phyloP scores from a whole-genome alignment of 2,329 filamentous ascomycete species.

The Achaetomium macrosporum region DNA sequence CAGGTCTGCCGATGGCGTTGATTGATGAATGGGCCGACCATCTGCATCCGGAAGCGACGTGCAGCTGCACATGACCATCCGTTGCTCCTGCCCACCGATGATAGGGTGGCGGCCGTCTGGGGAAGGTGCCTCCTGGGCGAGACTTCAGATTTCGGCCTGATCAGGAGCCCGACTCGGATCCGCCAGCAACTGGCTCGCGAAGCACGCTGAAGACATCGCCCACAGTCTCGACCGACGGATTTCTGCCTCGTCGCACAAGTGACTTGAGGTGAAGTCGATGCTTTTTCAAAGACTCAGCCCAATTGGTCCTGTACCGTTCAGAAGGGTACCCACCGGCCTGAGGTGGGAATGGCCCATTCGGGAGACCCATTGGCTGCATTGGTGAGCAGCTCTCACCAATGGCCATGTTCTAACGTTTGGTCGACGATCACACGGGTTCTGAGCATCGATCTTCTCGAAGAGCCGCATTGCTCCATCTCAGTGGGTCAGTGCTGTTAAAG shows the following conservation, averaged over 20 bases:
- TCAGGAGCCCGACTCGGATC: constrained; percentile 6
- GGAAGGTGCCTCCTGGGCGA: constrained; percentile 14
- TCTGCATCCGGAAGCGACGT: constrained; percentile 22
- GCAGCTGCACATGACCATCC: constrained; percentile 28
- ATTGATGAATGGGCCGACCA: constrained; percentile 23
- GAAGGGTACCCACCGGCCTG: constrained; percentile 19
- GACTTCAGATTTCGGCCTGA: constrained; percentile 14
- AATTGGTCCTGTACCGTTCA: constrained; percentile 20
- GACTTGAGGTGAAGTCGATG: constrained; percentile 13
- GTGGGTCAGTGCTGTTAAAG: constrained; percentile 9
- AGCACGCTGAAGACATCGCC: neutral
- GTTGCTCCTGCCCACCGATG: constrained; percentile 17
- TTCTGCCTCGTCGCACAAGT: constrained; percentile 9
- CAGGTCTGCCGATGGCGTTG: constrained; percentile 12
- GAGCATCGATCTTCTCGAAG: constrained; percentile 21
- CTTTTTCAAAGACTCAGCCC: constrained; percentile 19
- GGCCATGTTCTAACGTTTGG: constrained; percentile 15
- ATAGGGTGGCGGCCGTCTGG: constrained; percentile 23
- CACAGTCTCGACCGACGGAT: neutral
- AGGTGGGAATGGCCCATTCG: constrained; percentile 27
- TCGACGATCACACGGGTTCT: constrained; percentile 23
- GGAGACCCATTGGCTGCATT: constrained; percentile 26
- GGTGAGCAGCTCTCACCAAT: constrained; percentile 27
- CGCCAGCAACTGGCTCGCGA: neutral
- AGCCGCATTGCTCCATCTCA: constrained; percentile 24